Evolutionary conservation across 2,329 filamentous ascomycete genomes (phyloP), one percentile per base, ranked within the genome.

Genomic region (Stagonosporopsis chrysanthemi): DNA sequence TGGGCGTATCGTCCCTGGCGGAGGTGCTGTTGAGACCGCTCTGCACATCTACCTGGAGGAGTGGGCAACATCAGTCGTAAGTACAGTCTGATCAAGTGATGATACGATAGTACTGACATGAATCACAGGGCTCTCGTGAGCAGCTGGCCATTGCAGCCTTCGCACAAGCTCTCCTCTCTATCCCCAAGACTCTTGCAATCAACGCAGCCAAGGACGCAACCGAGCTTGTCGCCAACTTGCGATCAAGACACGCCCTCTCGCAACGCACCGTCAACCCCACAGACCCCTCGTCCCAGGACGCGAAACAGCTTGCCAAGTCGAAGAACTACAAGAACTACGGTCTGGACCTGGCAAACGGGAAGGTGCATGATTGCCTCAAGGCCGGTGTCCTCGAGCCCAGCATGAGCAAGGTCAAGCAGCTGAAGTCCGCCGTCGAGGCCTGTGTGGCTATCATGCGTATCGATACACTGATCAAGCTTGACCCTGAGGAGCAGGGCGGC

Each of bases 311-410:
- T 56, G 92, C 92, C 45, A 92, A 91, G 79, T 95, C 94, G 81
- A 97, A 97, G 87, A 91, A 90, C 70, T 99, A 98, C 84, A 95
- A 94, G 82, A 99, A 99, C 84, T 99, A 99, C 78, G 95, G 95
- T 47, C 83, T 99, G 56, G 96, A 99, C 78, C 82, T 99, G 70
- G 83, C 83, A 55, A 92, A 90, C 77, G 95, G 95, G 67, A 94
- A 92, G 77, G 91, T 98, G 56, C 89, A 93, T 52, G 95, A 99
- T 78, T 88, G 92, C 81, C 83, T 99, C 72, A 98, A 98, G 85
- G 88, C 91, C 12, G 95, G 95, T 74, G 93, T 99, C 61, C 79
- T 99, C 73, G 95, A 99, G 83, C 95, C 95, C 29, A 96, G 90
- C 79, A 92, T 99, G 83, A 97, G 94, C 86, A 99, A 99, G 85